Conservation (phyloP, 345 rosid genomes). For the Cardamine resedifolia region DNA sequence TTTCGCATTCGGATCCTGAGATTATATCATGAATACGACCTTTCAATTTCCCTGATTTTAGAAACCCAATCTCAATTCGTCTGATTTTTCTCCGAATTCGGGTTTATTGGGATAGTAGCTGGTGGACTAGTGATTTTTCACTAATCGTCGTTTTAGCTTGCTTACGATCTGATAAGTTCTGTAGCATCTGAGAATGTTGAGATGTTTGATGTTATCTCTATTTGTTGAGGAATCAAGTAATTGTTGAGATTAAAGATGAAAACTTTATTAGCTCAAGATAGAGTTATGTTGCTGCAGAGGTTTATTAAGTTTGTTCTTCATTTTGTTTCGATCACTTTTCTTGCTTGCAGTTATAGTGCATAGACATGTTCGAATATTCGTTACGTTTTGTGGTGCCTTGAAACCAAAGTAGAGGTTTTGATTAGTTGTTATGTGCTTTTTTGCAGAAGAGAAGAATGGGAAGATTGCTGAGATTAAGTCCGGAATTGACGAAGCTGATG, state of each 20-base stretch:
- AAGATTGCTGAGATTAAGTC: constrained; percentile 60
- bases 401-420: neutral
- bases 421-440: constrained; percentile 2
- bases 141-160: neutral
- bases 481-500: constrained; percentile 85
- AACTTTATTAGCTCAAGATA: neutral
- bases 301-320: neutral
- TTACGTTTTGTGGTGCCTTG: neutral
- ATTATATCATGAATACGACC: neutral
- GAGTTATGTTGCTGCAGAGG: neutral
- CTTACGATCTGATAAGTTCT: constrained; percentile 6
- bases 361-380: constrained; percentile 1
- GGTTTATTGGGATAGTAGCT: neutral
- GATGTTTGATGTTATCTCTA: neutral
- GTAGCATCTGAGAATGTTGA: neutral
- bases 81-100: neutral
- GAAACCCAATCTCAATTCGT: neutral
- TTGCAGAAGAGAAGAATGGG: constrained; percentile 60
- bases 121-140: neutral
- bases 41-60: neutral
- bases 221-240: neutral
- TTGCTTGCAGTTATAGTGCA: neutral
- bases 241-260: neutral
- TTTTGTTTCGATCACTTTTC: neutral
- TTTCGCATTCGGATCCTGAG: neutral